A percentile compares a stretch with the other conserved stretches of the same genome.
phyloP scores from a whole-genome alignment of 495 filamentous ascomycete genomes.

The Tuber magnatum region DNA sequence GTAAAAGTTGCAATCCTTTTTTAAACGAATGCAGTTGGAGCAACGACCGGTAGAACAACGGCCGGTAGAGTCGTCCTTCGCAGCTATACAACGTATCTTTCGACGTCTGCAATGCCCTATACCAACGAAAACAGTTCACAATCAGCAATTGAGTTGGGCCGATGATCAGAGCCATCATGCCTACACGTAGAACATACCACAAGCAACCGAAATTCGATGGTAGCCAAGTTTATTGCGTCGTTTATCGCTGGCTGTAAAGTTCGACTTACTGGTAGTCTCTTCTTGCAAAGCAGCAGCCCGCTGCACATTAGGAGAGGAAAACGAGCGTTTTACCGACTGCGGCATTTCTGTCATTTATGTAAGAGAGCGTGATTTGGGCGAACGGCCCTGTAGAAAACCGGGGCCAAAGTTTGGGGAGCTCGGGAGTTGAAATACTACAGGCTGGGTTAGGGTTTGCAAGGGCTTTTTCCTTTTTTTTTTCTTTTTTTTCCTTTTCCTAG shows the following conservation, averaged over 20 bases:
- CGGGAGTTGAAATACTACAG: conserved; percentile 37
- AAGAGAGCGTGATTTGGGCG: conserved; percentile 41
- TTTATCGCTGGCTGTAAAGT: too few relatives aligned
- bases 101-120: conserved; percentile 87
- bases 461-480: conserved; percentile 1
- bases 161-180: conserved; percentile 21
- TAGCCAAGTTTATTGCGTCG: conserved; percentile 95
- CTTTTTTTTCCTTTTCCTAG: conserved; percentile 1
- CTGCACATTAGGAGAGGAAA: conserved; percentile 39
- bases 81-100: conserved; percentile 87
- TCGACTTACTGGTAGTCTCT: too few relatives aligned
- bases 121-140: conserved; percentile 31
- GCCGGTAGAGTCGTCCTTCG: conserved; percentile 67
- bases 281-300: too few relatives aligned
- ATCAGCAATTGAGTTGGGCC: conserved; percentile 33
- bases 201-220: conserved; percentile 93
- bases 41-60: conserved; percentile 88
- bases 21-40: conserved; percentile 90
- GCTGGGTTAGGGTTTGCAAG: conserved; percentile 30
- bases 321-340: conserved; percentile 39
- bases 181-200: conserved; percentile 61
- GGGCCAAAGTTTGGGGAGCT: conserved; percentile 36
- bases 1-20: conserved; percentile 92
- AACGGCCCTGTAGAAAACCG: conserved; percentile 40
- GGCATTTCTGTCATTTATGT: conserved; percentile 32